These are phyloP conservation scores for Spergularia bocconei DNA, from an alignment of 148 eudicot genomes.

Conservation along the genomic window DNA sequence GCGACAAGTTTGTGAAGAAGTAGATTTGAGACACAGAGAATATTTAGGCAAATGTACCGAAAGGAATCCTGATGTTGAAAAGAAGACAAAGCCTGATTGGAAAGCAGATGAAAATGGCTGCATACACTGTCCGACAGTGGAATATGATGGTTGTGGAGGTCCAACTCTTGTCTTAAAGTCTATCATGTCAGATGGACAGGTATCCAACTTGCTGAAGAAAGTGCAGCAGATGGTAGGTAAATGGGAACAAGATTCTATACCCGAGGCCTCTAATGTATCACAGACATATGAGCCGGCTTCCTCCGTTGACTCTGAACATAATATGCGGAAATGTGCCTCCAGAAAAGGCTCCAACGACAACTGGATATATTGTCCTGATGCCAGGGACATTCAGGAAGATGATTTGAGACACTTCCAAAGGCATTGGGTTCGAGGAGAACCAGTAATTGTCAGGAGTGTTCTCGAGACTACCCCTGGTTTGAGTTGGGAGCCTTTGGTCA, in stretches of 20 bases:
- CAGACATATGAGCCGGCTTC: constrained; percentile 20
- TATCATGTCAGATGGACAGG: constrained; percentile 28
- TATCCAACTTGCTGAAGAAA: constrained; percentile 40
- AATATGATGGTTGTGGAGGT: constrained; percentile 46
- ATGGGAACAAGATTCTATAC: constrained; percentile 4
- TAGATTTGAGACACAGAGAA: neutral
- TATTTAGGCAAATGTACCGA: neutral
- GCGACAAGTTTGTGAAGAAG: constrained; percentile 37
- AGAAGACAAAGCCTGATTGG: constrained; percentile 34
- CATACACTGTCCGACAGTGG: constrained; percentile 36
- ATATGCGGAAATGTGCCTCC: constrained; percentile 42
- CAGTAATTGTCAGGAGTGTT: constrained; percentile 45
- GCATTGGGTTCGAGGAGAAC: constrained; percentile 64
- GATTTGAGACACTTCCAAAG: constrained; percentile 52
- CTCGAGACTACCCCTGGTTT: constrained; percentile 54
- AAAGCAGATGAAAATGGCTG: constrained; percentile 41
- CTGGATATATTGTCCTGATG: constrained; percentile 47
- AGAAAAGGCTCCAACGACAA: constrained; percentile 43
- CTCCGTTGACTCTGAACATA: constrained; percentile 6
- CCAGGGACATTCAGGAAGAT: constrained; percentile 31
- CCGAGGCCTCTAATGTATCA: constrained; percentile 23
- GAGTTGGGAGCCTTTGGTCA: constrained; percentile 74
- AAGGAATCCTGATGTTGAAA: neutral
- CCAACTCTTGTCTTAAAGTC: constrained; percentile 41
- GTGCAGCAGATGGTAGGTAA: constrained; percentile 33